Conservation (phyloP, 371 early-diverging fungal genomes). For the Cokeromyces recurvatus region DNA sequence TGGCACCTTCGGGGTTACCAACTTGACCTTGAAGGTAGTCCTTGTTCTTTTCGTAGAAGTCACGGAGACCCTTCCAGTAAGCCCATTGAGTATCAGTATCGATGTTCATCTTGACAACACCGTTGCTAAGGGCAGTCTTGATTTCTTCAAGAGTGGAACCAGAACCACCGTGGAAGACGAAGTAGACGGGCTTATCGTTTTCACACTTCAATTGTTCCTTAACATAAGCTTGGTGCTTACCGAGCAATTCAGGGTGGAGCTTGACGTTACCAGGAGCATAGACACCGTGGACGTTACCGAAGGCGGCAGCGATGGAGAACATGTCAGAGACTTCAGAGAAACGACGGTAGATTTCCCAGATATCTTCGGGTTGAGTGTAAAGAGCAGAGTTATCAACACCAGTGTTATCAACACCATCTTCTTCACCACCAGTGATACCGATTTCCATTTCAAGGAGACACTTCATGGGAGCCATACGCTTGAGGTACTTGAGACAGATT, state of each 20-base stretch:
- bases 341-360: conserved; percentile 84
- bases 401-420: conserved; percentile 93
- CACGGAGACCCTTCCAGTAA: conserved; percentile 70
- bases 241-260: conserved; percentile 82
- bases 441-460: conserved; percentile 92
- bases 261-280: conserved; percentile 91
- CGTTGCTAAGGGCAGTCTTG: conserved; percentile 71
- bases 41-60: conserved; percentile 69
- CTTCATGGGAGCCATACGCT: conserved; percentile 83
- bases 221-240: conserved; percentile 82
- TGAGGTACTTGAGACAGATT: conserved; percentile 80
- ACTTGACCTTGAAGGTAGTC: conserved; percentile 83
- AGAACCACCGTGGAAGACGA: conserved; percentile 94
- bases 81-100: conserved; percentile 82
- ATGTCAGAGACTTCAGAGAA: conserved; percentile 71
- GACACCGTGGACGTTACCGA: conserved; percentile 91
- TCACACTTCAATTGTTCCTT: conserved; percentile 55
- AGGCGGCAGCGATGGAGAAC: conserved; percentile 89
- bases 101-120: conserved; percentile 95
- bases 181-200: conserved; percentile 76
- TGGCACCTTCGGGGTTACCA: conserved; percentile 87
- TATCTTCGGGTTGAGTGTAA: conserved; percentile 91
- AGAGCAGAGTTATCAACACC: conserved; percentile 79
- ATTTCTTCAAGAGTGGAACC: conserved; percentile 83
- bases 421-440: conserved; percentile 94